Percentiles rank a stretch among this genome's conserved stretches.
These are phyloP conservation scores for Lodderomyces elongisporus DNA, from an alignment of 1,139 yeast genomes.

Conservation along the genomic window DNA sequence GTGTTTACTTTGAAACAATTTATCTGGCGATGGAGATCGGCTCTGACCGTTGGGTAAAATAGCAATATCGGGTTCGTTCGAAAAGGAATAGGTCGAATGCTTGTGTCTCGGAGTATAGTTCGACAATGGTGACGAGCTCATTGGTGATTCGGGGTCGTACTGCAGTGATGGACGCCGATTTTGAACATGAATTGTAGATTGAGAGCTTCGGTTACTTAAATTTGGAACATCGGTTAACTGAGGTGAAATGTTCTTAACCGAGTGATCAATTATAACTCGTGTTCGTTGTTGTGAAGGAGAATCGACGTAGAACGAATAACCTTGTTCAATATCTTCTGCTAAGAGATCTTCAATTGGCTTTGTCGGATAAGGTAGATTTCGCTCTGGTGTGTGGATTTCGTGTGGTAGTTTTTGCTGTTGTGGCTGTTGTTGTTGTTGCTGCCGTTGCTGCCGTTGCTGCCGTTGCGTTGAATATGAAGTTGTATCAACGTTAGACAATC, in stretches of 20 bases:
- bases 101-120: neutral
- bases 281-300: constrained; percentile 10
- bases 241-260: constrained; percentile 7
- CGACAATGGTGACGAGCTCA: constrained; percentile 6
- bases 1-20: constrained; percentile 6
- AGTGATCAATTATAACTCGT: constrained; percentile 8
- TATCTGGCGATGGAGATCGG: constrained; percentile 32
- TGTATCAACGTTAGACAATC: too few species aligned
- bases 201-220: constrained; percentile 7
- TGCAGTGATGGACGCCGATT: neutral
- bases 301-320: constrained; percentile 5
- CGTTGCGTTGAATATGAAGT: too few species aligned
- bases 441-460: too few species aligned
- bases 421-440: too few species aligned
- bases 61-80: too few species aligned
- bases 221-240: constrained; percentile 9
- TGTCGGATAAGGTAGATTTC: constrained; percentile 9
- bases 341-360: constrained; percentile 8
- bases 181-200: constrained; percentile 3
- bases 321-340: constrained; percentile 4
- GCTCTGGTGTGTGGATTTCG: neutral
- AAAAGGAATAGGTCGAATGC: neutral
- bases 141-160: constrained; percentile 3
- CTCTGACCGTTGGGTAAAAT: too few species aligned
- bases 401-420: too few species aligned